Evolutionary conservation across 106 monocot species (phyloP).

Genomic region (Hemerocallis citrina): DNA sequence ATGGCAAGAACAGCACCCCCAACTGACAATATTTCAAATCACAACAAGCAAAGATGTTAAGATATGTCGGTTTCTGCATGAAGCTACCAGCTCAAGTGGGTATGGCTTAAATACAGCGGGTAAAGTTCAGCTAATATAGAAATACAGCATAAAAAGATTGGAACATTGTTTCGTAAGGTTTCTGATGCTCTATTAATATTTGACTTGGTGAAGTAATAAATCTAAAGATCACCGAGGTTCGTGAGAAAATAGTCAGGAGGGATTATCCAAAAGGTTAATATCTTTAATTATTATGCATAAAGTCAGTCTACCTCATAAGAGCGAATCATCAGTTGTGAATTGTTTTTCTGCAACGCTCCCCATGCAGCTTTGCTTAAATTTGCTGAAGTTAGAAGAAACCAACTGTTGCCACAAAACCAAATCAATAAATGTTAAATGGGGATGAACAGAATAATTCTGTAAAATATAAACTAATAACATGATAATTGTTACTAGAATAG

Average conservation of each 20-base stretch:
- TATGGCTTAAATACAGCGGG: neutral
- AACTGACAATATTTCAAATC: constrained; percentile 30
- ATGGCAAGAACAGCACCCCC: constrained; percentile 86
- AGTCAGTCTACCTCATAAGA: constrained; percentile 76
- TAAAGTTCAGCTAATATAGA: neutral
- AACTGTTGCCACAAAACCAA: constrained; percentile 33
- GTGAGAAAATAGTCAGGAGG: neutral
- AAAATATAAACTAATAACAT: neutral
- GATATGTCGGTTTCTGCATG: neutral
- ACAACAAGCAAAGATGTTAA: neutral
- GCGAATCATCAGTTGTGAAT: constrained; percentile 88
- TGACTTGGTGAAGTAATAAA: neutral
- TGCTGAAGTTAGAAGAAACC: constrained; percentile 93
- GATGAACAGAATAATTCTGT: neutral
- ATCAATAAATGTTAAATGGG: neutral
- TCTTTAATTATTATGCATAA: neutral
- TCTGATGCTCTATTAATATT: neutral
- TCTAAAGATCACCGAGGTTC: neutral
- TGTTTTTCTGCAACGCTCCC: constrained; percentile 96
- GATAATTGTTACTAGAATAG: neutral
- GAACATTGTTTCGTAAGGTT: neutral
- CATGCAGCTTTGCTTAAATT: constrained; percentile 99
- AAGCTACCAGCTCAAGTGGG: neutral
- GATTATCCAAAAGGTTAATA: neutral
- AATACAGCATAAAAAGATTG: neutral